A percentile compares a stretch with the other conserved stretches of the same genome.
Evolutionary conservation across 441 rosid genomes (phyloP).

Genomic region (Syzygium malaccense): DNA sequence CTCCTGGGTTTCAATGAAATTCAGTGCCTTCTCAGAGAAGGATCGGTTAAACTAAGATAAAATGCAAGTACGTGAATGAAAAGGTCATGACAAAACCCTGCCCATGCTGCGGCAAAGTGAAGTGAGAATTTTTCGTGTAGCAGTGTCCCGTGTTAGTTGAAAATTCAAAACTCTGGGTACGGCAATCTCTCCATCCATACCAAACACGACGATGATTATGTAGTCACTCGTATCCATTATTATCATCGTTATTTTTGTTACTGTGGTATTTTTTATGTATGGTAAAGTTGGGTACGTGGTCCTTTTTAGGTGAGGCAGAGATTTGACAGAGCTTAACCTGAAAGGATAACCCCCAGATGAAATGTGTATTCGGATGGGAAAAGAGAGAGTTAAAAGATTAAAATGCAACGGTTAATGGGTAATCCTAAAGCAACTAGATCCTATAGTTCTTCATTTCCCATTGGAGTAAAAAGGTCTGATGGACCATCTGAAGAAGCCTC

Average conservation of each 20-base stretch:
- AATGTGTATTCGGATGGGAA: neutral
- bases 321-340: neutral
- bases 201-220: neutral
- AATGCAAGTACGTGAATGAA: neutral
- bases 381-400: neutral
- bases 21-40: neutral
- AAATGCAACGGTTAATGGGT: neutral
- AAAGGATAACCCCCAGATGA: neutral
- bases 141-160: neutral
- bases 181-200: neutral
- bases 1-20: neutral
- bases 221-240: neutral
- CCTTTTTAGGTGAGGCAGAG: neutral
- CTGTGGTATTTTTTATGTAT: neutral
- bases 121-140: neutral
- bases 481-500: neutral
- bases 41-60: neutral
- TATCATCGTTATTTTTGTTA: neutral
- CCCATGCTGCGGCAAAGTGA: neutral
- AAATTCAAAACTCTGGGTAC: neutral
- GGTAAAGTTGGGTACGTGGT: neutral
- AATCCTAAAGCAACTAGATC: neutral
- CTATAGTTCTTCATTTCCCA: neutral
- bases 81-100: neutral
- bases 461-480: neutral